These are phyloP conservation scores for Aureobasidium zeae DNA, from an alignment of 2,329 filamentous ascomycete species.

Conservation along the genomic window DNA sequence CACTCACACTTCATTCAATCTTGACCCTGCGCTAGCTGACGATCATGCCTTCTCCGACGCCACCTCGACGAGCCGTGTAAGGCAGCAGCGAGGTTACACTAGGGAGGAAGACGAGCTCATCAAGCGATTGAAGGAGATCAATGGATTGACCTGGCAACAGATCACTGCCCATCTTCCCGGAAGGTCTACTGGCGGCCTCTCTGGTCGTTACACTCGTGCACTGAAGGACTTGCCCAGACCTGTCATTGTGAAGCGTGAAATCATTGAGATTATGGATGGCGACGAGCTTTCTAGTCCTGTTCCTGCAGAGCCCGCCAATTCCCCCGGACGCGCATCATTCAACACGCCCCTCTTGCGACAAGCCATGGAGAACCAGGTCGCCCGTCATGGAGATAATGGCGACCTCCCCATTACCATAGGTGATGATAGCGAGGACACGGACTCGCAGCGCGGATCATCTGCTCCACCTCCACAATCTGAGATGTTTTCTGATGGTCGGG, in stretches of 20 bases:
- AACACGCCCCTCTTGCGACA: conserved; percentile 10
- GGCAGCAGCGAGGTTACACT: conserved; percentile 18
- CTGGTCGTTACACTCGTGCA: conserved; percentile 22
- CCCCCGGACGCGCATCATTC: background rate
- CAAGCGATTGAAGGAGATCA: conserved; percentile 34
- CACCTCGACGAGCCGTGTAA: background rate
- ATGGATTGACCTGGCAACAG: conserved; percentile 29
- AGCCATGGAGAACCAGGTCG: conserved; percentile 13
- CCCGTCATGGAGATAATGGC: conserved; percentile 6
- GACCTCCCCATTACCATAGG: conserved; percentile 7
- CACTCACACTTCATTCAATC: background rate
- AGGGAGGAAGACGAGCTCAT: conserved; percentile 28
- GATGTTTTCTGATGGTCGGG: background rate
- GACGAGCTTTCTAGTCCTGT: conserved; percentile 1
- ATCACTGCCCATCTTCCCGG: conserved; percentile 29
- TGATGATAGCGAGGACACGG: conserved; percentile 1
- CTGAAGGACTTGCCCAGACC: conserved; percentile 13
- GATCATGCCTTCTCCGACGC: conserved; percentile 1
- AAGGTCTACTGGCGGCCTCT: conserved; percentile 25
- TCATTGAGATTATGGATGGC: conserved; percentile 20
- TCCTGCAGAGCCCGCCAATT: background rate
- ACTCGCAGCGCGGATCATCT: conserved; percentile 3
- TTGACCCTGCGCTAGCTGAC: background rate
- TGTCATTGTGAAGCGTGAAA: conserved; percentile 20
- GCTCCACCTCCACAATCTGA: background rate